Percentiles rank a stretch among this genome's conserved stretches.
Evolutionary conservation across 306 rosid species (phyloP).

Genomic region (Prunus persica): Prunus_persica_NCBIv2 NC_034014.1:16806501-16807000

Average conservation of each 20-base stretch:
- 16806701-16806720: background rate
- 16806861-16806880: too few relatives aligned
- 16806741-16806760: background rate
- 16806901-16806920: background rate
- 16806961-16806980: background rate
- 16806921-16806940: background rate
- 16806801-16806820: background rate
- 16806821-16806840: too few relatives aligned
- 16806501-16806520: background rate
- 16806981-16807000: background rate
- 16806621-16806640: background rate
- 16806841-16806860: too few relatives aligned
- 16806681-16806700: background rate
- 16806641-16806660: background rate
- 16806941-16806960: background rate
- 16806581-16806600: background rate
- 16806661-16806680: background rate
- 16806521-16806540: too few relatives aligned
- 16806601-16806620: background rate
- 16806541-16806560: background rate
- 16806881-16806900: background rate
- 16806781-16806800: background rate
- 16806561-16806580: background rate
- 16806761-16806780: background rate
- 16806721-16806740: background rate